These are phyloP conservation scores for Tricholoma bakamatsutake DNA, from an alignment of 768 basidiomycete genomes.

Conservation along the genomic window DNA sequence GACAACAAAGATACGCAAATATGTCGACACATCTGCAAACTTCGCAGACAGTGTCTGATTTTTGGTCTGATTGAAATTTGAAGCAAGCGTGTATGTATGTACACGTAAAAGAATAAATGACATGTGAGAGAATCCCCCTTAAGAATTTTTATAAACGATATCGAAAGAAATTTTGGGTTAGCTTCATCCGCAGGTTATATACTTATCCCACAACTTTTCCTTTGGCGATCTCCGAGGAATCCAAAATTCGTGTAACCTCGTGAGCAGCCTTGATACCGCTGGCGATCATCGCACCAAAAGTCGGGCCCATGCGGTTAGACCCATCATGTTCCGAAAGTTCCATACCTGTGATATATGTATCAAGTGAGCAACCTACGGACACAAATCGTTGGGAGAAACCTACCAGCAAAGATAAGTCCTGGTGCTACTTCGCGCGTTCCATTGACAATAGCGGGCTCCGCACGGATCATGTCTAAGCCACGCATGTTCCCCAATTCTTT, in stretches of 20 bases:
- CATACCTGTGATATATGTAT: conserved; percentile 48
- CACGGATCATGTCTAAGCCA: conserved; percentile 74
- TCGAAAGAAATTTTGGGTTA: background rate
- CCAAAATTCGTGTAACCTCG: conserved; percentile 51
- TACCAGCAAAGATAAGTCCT: conserved; percentile 69
- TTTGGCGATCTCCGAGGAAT: conserved; percentile 41
- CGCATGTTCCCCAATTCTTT: conserved; percentile 78
- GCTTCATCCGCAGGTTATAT: background rate
- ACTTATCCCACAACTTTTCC: conserved; percentile 47
- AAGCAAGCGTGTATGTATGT: too few species aligned
- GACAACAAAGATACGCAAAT: too few species aligned
- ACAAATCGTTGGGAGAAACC: conserved; percentile 15
- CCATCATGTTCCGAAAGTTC: conserved; percentile 80
- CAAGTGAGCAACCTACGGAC: background rate
- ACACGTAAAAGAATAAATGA: too few species aligned
- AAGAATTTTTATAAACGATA: too few species aligned
- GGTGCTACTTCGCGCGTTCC: conserved; percentile 71
- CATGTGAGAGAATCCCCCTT: too few species aligned
- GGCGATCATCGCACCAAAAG: conserved; percentile 77
- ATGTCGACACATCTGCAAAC: too few species aligned
- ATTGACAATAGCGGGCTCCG: conserved; percentile 79
- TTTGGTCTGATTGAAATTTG: too few species aligned
- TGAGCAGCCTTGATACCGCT: conserved; percentile 70
- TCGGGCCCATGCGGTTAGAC: conserved; percentile 71
- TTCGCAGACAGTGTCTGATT: too few species aligned